Conservation (phyloP, 176 grass and related monocot genomes). For the Oryza australiensis region DNA sequence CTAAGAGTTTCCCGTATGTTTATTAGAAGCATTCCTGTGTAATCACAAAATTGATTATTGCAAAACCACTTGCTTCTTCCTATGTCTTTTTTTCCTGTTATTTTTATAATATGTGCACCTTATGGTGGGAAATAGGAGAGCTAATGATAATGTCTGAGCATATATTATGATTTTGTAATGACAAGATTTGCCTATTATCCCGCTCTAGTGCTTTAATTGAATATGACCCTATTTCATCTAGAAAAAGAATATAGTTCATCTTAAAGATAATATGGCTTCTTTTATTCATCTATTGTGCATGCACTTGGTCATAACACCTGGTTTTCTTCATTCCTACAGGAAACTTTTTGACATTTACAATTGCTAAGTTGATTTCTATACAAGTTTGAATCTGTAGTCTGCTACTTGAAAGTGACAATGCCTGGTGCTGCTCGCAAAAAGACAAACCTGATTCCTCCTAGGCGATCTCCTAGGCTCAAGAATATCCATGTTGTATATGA, state of each 20-base stretch:
- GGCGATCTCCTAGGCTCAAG: conserved; percentile 50
- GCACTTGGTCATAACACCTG: conserved; percentile 7
- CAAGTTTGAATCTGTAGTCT: not conserved
- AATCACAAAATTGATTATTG: not conserved
- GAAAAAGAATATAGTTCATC: not conserved
- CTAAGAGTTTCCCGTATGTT: not conserved
- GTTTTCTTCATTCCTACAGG: conserved; percentile 27
- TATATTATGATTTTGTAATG: not conserved
- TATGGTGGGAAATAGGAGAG: not conserved
- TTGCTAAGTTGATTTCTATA: not conserved
- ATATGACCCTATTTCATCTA: not conserved
- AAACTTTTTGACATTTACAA: not conserved
- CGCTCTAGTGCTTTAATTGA: not conserved
- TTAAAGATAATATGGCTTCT: not conserved
- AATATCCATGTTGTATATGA: conserved; percentile 15
- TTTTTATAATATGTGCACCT: not conserved
- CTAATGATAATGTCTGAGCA: not conserved
- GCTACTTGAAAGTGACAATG: conserved; percentile 33
- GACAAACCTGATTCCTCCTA: not conserved
- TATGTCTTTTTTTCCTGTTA: not conserved
- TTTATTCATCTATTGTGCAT: not conserved
- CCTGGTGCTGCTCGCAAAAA: not conserved
- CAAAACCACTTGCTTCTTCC: not conserved
- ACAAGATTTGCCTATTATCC: not conserved
- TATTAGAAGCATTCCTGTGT: not conserved